phyloP scores from a whole-genome alignment of 2,329 filamentous ascomycete species.

The Meredithiella fracta region DNA sequence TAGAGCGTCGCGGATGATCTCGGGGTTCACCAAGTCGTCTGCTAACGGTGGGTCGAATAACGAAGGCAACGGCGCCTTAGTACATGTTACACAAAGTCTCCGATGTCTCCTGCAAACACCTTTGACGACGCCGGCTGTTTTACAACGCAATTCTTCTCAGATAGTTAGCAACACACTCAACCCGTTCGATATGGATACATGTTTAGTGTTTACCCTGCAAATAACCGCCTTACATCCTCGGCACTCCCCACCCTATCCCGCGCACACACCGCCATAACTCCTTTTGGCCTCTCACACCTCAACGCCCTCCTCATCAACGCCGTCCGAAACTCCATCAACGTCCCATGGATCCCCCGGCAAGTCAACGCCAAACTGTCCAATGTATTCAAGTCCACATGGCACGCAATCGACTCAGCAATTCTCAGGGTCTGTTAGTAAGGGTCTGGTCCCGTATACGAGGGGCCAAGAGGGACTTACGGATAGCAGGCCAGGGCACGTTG shows the following conservation, averaged over 20 bases:
- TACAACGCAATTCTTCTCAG: constrained; percentile 67
- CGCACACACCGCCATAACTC: constrained; percentile 38
- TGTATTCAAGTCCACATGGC: constrained; percentile 69
- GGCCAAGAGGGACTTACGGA: constrained; percentile 21
- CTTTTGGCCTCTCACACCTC: constrained; percentile 46
- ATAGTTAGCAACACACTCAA: background rate
- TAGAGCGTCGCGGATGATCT: constrained; percentile 38
- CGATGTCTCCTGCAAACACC: constrained; percentile 57
- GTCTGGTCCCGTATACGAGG: background rate
- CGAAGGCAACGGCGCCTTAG: constrained; percentile 48
- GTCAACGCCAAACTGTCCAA: constrained; percentile 69
- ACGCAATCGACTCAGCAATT: constrained; percentile 58
- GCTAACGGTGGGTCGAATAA: constrained; percentile 31
- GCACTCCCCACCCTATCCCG: constrained; percentile 75
- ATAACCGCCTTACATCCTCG: constrained; percentile 60
- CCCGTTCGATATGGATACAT: too few relatives aligned
- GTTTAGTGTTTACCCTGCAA: constrained; percentile 73
- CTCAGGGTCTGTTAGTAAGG: constrained; percentile 27
- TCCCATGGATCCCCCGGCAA: constrained; percentile 62
- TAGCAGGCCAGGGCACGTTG: constrained; percentile 22
- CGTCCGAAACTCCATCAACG: constrained; percentile 61
- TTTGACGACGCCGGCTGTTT: constrained; percentile 56
- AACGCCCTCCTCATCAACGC: constrained; percentile 60
- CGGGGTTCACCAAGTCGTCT: constrained; percentile 30
- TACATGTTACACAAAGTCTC: constrained; percentile 61